A percentile compares a stretch with the other conserved stretches of the same genome.
Evolutionary conservation across 352 stramenopile species (phyloP).

Genomic region (Globisporangium irregulare): DNA sequence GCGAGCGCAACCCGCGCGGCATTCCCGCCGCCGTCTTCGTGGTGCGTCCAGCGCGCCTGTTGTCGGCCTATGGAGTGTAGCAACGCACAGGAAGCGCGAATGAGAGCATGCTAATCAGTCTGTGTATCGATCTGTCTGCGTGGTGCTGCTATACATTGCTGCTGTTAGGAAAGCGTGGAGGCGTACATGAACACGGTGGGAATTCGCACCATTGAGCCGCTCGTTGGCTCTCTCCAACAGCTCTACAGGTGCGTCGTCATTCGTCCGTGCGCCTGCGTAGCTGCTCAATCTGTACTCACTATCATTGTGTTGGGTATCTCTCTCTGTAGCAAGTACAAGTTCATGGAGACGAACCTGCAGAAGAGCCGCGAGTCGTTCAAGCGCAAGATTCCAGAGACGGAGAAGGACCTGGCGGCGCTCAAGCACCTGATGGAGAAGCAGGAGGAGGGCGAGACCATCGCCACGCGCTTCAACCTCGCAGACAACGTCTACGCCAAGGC

Average conservation of each 20-base stretch:
- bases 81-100: background rate
- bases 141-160: background rate
- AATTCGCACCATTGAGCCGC: constrained; percentile 61
- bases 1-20: constrained; percentile 72
- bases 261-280: background rate
- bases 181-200: constrained; percentile 59
- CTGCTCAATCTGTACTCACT: background rate
- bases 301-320: background rate
- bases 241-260: constrained; percentile 52
- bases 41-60: constrained; percentile 26
- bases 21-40: constrained; percentile 81
- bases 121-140: background rate
- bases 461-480: constrained; percentile 92
- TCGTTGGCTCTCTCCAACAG: constrained; percentile 79
- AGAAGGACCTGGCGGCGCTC: constrained; percentile 71
- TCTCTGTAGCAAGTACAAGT: constrained; percentile 82
- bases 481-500: constrained; percentile 96
- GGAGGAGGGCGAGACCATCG: constrained; percentile 75
- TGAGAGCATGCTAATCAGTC: background rate
- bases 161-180: constrained; percentile 60
- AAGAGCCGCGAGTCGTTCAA: constrained; percentile 87
- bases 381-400: constrained; percentile 90
- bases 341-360: constrained; percentile 86
- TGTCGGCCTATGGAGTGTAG: background rate
- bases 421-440: constrained; percentile 52